These are phyloP conservation scores for Dipteronia sinensis DNA, from an alignment of 345 rosid species.

Conservation along the genomic window DNA sequence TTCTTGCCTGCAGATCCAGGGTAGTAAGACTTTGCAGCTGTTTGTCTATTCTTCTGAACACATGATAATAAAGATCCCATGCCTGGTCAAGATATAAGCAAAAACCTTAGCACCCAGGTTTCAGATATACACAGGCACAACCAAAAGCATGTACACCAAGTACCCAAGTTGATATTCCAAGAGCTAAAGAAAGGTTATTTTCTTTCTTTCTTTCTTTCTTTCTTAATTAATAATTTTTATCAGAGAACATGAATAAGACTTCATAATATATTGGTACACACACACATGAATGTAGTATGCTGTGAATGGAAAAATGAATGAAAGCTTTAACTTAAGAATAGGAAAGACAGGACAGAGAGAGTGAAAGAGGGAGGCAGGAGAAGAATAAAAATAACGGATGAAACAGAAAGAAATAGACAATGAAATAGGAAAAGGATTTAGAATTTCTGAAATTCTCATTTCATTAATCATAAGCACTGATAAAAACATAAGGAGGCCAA, in stretches of 20 bases:
- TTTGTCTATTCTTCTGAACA: constrained; percentile 93
- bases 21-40: constrained; percentile 92
- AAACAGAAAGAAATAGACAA: background rate
- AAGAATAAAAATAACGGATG: no score
- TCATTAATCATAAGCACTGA: background rate
- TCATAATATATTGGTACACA: background rate
- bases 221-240: background rate
- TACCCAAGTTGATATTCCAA: background rate
- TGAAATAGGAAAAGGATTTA: background rate
- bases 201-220: background rate
- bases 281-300: background rate
- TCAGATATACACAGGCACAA: background rate
- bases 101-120: constrained; percentile 12
- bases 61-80: constrained; percentile 98
- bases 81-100: constrained; percentile 58
- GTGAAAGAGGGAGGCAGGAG: no score
- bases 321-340: background rate
- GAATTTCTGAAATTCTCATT: background rate
- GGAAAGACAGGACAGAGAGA: no score
- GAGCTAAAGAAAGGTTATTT: background rate
- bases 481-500: background rate
- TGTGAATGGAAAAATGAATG: background rate
- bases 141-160: background rate
- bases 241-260: background rate
- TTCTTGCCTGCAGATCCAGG: constrained; percentile 85